phyloP scores from a whole-genome alignment of 140 eudicot genomes.

The Oenanthe javanica region DNA sequence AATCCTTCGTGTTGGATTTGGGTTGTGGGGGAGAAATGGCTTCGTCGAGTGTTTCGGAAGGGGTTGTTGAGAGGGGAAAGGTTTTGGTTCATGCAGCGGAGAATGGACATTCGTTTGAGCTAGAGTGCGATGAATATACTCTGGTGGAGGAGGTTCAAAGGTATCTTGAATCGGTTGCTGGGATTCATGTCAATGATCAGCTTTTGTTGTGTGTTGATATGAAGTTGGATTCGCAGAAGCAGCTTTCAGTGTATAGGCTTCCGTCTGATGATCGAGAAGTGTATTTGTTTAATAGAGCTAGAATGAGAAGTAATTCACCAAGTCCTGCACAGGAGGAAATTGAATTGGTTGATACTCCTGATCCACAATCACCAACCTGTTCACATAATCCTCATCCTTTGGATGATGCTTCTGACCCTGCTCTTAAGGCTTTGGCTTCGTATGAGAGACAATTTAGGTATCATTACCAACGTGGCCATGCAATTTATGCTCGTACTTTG shows the following conservation, averaged over 20 bases:
- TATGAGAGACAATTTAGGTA: constrained; percentile 81
- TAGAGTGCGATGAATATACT: constrained; percentile 75
- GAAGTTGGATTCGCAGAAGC: constrained; percentile 65
- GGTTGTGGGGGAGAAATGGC: background rate
- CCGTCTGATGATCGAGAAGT: constrained; percentile 83
- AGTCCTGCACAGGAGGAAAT: constrained; percentile 56
- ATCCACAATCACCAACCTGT: constrained; percentile 48
- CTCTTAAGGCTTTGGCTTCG: constrained; percentile 78
- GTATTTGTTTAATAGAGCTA: constrained; percentile 67
- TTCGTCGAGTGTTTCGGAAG: constrained; percentile 36
- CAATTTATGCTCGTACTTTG: constrained; percentile 55
- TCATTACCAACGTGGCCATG: constrained; percentile 70
- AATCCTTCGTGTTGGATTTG: background rate
- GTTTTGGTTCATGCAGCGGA: constrained; percentile 85
- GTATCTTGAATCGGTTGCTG: constrained; percentile 53
- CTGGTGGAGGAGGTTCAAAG: constrained; percentile 67
- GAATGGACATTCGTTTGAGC: constrained; percentile 81
- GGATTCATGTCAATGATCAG: constrained; percentile 66
- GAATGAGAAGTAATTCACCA: constrained; percentile 65
- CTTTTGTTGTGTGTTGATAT: constrained; percentile 76
- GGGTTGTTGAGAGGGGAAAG: constrained; percentile 67
- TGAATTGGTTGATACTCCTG: constrained; percentile 41
- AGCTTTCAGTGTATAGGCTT: constrained; percentile 72
- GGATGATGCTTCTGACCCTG: constrained; percentile 91
- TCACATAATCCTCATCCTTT: constrained; percentile 71